Evolutionary conservation across 1,139 yeast genomes (phyloP).

Genomic region (Diutina pseudorugosa): DNA sequence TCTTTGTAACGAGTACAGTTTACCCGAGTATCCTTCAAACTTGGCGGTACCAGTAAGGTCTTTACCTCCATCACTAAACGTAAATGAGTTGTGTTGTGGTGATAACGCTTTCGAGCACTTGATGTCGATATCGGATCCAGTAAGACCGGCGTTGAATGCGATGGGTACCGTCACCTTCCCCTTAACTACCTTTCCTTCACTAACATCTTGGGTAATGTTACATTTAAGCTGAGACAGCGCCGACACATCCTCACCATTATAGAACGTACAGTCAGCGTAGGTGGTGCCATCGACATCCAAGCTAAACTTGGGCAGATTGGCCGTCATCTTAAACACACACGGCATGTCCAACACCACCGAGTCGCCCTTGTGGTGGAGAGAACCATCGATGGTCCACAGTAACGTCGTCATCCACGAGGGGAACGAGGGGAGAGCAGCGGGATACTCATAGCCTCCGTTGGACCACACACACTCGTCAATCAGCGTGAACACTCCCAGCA

Average conservation of each 20-base stretch:
- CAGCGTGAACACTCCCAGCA: not conserved
- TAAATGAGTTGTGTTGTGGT: constrained; percentile 7
- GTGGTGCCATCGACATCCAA: constrained; percentile 9
- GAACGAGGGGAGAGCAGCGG: not conserved
- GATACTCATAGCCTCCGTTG: not conserved
- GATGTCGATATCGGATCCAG: constrained; percentile 12
- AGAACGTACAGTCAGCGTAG: constrained; percentile 18
- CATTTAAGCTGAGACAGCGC: constrained; percentile 16
- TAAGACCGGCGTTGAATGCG: constrained; percentile 17
- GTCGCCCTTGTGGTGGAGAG: constrained; percentile 16
- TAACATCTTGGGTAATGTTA: constrained; percentile 12
- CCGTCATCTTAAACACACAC: constrained; percentile 18
- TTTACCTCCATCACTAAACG: not conserved
- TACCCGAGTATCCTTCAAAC: not conserved
- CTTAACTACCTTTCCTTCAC: not conserved
- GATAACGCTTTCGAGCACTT: constrained; percentile 12
- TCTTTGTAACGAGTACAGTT: constrained; percentile 5
- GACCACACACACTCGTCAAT: not conserved
- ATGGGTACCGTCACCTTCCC: constrained; percentile 18
- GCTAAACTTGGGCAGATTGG: constrained; percentile 10
- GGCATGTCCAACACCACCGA: constrained; percentile 20
- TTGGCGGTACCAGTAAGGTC: constrained; percentile 6
- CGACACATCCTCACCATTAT: constrained; percentile 14
- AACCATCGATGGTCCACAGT: constrained; percentile 16
- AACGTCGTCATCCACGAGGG: constrained; percentile 14